Percentiles rank a stretch among this genome's conserved stretches.
Evolutionary conservation across 1,284 basidiomycete genomes (phyloP).

Genomic region (Leccinum griseonigrum): DNA sequence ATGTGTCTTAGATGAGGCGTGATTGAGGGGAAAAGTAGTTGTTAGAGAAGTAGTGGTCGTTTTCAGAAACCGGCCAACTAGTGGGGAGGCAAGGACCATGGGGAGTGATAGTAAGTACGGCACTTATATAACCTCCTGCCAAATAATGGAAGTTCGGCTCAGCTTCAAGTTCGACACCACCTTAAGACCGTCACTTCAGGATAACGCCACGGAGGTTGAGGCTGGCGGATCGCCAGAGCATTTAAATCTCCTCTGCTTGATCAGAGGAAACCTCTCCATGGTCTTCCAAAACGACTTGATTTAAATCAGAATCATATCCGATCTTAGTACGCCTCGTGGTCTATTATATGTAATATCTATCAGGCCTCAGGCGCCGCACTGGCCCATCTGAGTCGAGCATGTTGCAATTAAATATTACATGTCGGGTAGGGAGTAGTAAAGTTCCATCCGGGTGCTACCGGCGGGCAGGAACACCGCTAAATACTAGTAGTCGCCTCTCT

Average conservation of each 20-base stretch:
- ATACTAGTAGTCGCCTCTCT: slow-evolving; percentile 12
- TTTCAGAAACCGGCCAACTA: no score
- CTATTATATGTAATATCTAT: background rate
- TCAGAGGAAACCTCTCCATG: no score
- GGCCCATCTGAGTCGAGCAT: background rate
- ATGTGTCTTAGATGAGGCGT: no score
- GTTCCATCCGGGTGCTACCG: slow-evolving; percentile 26
- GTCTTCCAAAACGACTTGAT: no score
- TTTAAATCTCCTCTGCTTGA: no score
- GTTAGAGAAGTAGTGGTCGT: no score
- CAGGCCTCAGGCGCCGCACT: background rate
- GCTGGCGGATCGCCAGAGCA: no score
- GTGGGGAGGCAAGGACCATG: no score
- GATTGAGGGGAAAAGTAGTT: no score
- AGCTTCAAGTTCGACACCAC: no score
- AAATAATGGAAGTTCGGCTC: background rate
- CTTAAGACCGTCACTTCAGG: no score
- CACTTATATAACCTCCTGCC: background rate
- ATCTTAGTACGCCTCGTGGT: background rate
- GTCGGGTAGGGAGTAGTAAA: slow-evolving; percentile 7
- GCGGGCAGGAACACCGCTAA: slow-evolving; percentile 21
- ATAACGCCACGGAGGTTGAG: no score
- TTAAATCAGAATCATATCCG: background rate
- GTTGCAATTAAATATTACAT: slow-evolving; percentile 8
- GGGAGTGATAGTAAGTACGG: background rate